Evolutionary conservation across 495 filamentous ascomycete species (phyloP).

Genomic region (Podospora australis): DNA sequence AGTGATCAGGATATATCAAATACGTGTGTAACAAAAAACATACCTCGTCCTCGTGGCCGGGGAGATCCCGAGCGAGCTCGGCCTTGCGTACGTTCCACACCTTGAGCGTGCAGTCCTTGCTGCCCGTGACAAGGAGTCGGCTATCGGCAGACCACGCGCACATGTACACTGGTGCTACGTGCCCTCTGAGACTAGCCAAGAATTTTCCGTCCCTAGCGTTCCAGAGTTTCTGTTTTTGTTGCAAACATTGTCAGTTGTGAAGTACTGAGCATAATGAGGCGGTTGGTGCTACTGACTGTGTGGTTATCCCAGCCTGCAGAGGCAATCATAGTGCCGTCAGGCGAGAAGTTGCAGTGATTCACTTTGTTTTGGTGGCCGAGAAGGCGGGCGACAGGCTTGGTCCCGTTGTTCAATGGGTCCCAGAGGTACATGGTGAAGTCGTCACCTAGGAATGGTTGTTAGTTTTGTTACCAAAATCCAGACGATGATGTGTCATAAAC

Average conservation of each 20-base stretch:
- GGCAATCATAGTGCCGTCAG: constrained; percentile 79
- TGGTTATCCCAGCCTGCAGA: constrained; percentile 83
- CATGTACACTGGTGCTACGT: constrained; percentile 88
- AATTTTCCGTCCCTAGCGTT: constrained; percentile 62
- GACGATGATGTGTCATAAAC: background rate
- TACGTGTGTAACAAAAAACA: too few relatives aligned
- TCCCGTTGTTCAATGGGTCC: constrained; percentile 68
- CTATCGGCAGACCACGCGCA: constrained; percentile 87
- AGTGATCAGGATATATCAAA: too few relatives aligned
- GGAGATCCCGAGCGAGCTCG: constrained; percentile 77
- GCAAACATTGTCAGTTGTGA: too few relatives aligned
- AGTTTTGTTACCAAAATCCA: background rate
- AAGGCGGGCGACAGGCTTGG: constrained; percentile 80
- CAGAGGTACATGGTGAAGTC: constrained; percentile 97
- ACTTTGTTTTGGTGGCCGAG: constrained; percentile 94
- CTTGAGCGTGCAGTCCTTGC: constrained; percentile 92
- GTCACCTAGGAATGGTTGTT: constrained; percentile 48
- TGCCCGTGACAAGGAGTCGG: constrained; percentile 71
- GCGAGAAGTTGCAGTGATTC: constrained; percentile 91
- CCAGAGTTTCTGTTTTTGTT: constrained; percentile 19
- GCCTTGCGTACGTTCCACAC: constrained; percentile 84
- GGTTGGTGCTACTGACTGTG: constrained; percentile 7
- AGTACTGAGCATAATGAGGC: too few relatives aligned
- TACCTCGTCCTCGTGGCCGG: constrained; percentile 92
- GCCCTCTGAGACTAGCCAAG: constrained; percentile 77